Conservation (phyloP, 2,329 filamentous ascomycete genomes). For the Trichophyton equinum region DNA sequence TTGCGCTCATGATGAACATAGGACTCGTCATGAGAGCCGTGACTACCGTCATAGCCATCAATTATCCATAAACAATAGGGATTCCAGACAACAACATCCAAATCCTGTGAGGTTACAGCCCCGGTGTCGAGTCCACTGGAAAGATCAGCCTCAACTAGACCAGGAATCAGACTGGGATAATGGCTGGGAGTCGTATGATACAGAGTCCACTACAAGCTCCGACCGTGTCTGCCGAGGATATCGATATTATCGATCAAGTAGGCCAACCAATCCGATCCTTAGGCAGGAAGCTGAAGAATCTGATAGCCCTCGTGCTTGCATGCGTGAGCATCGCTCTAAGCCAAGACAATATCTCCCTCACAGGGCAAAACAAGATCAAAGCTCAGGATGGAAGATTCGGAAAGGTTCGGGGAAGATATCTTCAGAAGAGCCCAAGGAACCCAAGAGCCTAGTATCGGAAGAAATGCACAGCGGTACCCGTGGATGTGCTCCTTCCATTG, state of each 20-base stretch:
- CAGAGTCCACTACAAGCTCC: not conserved
- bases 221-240: not conserved
- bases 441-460: not conserved
- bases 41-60: not conserved
- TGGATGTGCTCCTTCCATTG: constrained; percentile 11
- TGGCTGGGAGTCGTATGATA: not conserved
- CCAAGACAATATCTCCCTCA: not conserved
- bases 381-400: not conserved
- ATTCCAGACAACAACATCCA: not conserved
- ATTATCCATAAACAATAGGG: not conserved
- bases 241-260: not conserved
- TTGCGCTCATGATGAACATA: not conserved
- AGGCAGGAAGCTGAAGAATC: not conserved
- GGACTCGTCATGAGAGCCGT: not conserved
- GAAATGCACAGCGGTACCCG: not conserved
- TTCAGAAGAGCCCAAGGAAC: not conserved
- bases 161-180: not conserved
- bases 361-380: not conserved
- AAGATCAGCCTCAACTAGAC: not conserved
- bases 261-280: not conserved
- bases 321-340: not conserved
- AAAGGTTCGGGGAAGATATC: not conserved
- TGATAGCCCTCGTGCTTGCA: constrained; percentile 1
- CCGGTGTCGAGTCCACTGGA: not conserved
- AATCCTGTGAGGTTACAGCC: not conserved